Percentiles rank a stretch among this genome's conserved stretches.
Conservation (phyloP, 805 yeast genomes). For the baker's yeast (Saccharomyces cerevisiae) region DNA sequence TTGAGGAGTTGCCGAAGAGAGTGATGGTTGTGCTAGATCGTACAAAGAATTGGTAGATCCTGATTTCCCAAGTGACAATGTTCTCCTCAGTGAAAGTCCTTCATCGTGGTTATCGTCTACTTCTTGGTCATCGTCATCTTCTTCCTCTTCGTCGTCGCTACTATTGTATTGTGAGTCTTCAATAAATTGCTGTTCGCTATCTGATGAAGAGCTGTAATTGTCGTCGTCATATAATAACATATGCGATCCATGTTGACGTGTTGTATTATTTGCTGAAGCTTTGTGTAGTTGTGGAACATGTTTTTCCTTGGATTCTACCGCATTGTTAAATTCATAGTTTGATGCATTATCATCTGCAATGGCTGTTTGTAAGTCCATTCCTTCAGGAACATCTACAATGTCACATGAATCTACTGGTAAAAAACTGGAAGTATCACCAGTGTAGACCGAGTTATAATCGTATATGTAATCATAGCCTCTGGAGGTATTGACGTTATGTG, state of each 20-base stretch:
- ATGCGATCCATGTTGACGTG: neutral
- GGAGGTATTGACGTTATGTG: conserved; percentile 64
- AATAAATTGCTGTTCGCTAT: conserved; percentile 26
- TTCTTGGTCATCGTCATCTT: conserved; percentile 3
- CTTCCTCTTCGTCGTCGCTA: conserved; percentile 14
- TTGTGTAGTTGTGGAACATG: neutral
- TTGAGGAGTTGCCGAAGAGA: conserved; percentile 5
- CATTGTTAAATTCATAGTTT: conserved; percentile 9
- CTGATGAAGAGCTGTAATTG: conserved; percentile 19
- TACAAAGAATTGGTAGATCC: conserved; percentile 18
- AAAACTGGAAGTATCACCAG: conserved; percentile 37
- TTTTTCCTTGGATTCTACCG: neutral
- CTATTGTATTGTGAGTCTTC: conserved; percentile 15
- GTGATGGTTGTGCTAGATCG: conserved; percentile 12
- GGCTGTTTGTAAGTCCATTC: conserved; percentile 27
- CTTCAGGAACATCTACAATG: conserved; percentile 31
- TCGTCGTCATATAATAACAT: conserved; percentile 16
- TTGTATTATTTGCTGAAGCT: neutral
- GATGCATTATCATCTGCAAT: conserved; percentile 21
- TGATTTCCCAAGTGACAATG: conserved; percentile 24
- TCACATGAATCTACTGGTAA: conserved; percentile 30
- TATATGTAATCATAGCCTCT: conserved; percentile 73
- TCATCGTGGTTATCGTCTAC: conserved; percentile 8
- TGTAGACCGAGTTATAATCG: conserved; percentile 73
- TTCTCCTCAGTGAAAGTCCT: conserved; percentile 17